Evolutionary conservation across 2,329 filamentous ascomycete genomes (phyloP), one percentile per base, ranked within the genome.

Genomic region (Berkeleyomyces basicola): DNA sequence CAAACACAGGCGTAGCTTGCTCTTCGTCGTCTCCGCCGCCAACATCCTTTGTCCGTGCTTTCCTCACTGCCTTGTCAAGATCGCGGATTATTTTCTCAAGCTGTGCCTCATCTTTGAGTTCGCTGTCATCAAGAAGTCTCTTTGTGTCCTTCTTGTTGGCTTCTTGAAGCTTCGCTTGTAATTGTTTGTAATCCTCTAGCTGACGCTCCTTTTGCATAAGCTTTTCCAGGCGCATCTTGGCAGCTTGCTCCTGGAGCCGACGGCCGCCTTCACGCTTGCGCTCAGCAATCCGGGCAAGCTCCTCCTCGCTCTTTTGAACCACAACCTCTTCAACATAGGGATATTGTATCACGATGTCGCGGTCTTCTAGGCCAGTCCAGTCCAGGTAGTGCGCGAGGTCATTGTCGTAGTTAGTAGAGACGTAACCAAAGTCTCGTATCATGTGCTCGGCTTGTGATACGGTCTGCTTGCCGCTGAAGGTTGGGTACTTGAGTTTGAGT

Each of bases 121-220:
- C 93, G 67, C 95, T 90, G 11, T 86, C 85, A 69, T 97, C 93
- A 0, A 99, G 79, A 16, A 96, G 78, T 0, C 89, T 84, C 69
- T 88, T 87, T 2, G 84, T 85, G 71, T 97, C 93, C 73, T 97
- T 97, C 75, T 97, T 99, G 53, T 85, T 91, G 67, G 88, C 82
- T 33, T 86, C 83, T 1, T 79, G 80, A 7, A 96, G 77, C 66
- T 83, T 83, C 42, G 77, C 73, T 70, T 95, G 90, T 3, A 99
- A 76, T 64, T 90, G 83, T 70, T 90, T 90, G 77, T 91, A 96
- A 73, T 96, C 96, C 68, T 95, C 91, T 1, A 97, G 76, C 71
- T 97, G 91, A 70, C 95, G 85, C 74, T 99, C 93, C 73, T 99
- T 99, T 70, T 88, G 88, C 71, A 97, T 89, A 57, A 99, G 78